A percentile compares a stretch with the other conserved stretches of the same genome.
phyloP scores from a whole-genome alignment of 345 rosid genomes.

The Linum usitatissimum region DNA sequence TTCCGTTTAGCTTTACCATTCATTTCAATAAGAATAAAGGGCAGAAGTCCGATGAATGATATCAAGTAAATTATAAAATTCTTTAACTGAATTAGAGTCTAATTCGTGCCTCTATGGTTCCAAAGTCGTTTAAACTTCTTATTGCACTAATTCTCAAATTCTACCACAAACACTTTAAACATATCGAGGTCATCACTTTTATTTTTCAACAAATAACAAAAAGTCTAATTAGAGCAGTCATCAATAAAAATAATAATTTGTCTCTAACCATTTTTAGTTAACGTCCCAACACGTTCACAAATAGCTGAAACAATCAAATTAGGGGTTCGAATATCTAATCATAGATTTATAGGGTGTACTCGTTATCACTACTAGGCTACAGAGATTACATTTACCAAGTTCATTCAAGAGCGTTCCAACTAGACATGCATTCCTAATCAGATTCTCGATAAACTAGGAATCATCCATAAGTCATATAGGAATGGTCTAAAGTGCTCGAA shows the following conservation, averaged over 20 bases:
- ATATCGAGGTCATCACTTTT: background rate
- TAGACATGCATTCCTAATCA: too few relatives aligned
- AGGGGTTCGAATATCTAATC: background rate
- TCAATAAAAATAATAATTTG: background rate
- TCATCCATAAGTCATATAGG: too few relatives aligned
- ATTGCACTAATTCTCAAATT: background rate
- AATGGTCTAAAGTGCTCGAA: too few relatives aligned
- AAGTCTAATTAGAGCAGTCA: background rate
- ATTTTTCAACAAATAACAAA: background rate
- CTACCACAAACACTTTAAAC: background rate
- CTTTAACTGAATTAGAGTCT: background rate
- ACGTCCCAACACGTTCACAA: background rate
- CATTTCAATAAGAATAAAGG: background rate
- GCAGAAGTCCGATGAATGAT: background rate
- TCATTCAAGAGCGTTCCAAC: background rate
- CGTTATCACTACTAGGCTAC: background rate
- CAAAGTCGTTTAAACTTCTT: background rate
- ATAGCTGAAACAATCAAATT: constrained; percentile 1
- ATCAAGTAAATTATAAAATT: background rate
- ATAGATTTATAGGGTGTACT: background rate
- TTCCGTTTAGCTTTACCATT: constrained; percentile 1
- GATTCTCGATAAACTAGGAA: too few relatives aligned
- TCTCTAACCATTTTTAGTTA: background rate
- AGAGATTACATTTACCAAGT: background rate
- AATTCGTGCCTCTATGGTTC: constrained; percentile 1